Percentiles rank a stretch among this genome's conserved stretches.
These are phyloP conservation scores for Entelexis paramagnoliae DNA, from an alignment of 1,139 yeast species.

Conservation along the genomic window DNA sequence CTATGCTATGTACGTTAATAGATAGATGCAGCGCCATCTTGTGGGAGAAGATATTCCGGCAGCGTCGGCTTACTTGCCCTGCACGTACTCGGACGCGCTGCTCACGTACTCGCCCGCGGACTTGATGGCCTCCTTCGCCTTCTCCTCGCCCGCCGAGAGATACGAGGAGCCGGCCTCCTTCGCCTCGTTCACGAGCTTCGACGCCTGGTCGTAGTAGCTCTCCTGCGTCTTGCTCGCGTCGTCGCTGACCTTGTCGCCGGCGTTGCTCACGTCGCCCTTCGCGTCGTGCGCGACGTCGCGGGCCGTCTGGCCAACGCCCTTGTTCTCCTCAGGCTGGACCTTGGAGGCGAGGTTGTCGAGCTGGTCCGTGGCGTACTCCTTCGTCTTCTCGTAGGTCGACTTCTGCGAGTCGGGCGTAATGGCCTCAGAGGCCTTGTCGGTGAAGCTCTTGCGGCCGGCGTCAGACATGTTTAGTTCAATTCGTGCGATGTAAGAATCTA, in stretches of 20 bases:
- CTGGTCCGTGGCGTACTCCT: constrained; percentile 58
- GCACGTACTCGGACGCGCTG: constrained; percentile 25
- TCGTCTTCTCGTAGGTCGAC: constrained; percentile 51
- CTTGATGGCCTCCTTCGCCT: constrained; percentile 21
- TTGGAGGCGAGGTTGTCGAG: constrained; percentile 54
- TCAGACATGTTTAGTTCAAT: constrained; percentile 23
- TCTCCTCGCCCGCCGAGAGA: constrained; percentile 12
- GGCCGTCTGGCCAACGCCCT: constrained; percentile 57
- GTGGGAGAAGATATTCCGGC: too few relatives aligned
- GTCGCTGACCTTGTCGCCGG: constrained; percentile 22
- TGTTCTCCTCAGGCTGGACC: constrained; percentile 51
- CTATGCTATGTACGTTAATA: not conserved
- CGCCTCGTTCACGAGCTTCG: constrained; percentile 13
- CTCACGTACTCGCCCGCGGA: constrained; percentile 25
- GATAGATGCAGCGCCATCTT: not conserved
- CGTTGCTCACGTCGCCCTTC: constrained; percentile 32
- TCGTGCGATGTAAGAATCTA: not conserved
- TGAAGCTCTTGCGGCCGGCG: constrained; percentile 32
- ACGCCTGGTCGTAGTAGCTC: constrained; percentile 22
- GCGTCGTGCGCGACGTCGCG: constrained; percentile 49
- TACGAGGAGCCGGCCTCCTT: constrained; percentile 13
- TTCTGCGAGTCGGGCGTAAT: constrained; percentile 68
- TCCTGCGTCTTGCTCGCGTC: constrained; percentile 24
- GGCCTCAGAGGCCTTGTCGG: constrained; percentile 57
- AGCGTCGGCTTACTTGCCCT: constrained; percentile 27